phyloP scores from a whole-genome alignment of 495 filamentous ascomycete genomes.

The Penicillium herquei region DNA sequence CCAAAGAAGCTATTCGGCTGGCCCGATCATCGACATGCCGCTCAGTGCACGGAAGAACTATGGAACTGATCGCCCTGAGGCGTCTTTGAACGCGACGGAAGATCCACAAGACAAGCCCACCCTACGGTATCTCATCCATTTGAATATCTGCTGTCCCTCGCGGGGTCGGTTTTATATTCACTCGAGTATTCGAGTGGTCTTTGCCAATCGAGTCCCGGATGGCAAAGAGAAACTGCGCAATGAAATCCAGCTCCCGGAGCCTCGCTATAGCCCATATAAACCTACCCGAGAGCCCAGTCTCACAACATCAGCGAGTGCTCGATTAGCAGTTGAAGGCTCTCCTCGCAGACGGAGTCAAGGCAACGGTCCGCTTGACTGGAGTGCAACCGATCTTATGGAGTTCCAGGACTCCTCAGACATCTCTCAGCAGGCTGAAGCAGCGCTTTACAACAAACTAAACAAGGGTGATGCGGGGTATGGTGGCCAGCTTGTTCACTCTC shows the following conservation, averaged over 20 bases:
- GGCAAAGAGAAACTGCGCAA: constrained; percentile 92
- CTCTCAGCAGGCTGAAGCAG: constrained; percentile 14
- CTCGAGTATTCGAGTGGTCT: constrained; percentile 90
- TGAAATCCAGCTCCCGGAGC: constrained; percentile 86
- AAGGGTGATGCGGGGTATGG: constrained; percentile 69
- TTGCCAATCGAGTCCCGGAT: constrained; percentile 96
- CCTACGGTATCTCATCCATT: constrained; percentile 86
- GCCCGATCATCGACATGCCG: constrained; percentile 75
- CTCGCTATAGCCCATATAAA: constrained; percentile 83
- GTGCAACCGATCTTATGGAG: constrained; percentile 25
- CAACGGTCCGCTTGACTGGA: constrained; percentile 25
- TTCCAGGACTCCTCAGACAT: constrained; percentile 3
- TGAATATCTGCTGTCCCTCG: constrained; percentile 88
- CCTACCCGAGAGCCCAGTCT: constrained; percentile 48
- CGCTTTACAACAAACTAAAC: constrained; percentile 62
- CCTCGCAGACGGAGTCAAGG: constrained; percentile 56
- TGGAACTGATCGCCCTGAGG: constrained; percentile 43
- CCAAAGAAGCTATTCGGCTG: constrained; percentile 90
- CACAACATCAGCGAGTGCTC: constrained; percentile 12
- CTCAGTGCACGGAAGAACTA: constrained; percentile 49
- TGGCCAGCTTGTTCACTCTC: constrained; percentile 47
- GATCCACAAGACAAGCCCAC: constrained; percentile 69
- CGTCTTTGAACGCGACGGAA: constrained; percentile 35
- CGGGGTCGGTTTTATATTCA: constrained; percentile 86
- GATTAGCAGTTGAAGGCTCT: constrained; percentile 52